A percentile compares a stretch with the other conserved stretches of the same genome.
Evolutionary conservation across 2,329 filamentous ascomycete genomes (phyloP).

Genomic region (Fusarium sp.): DNA sequence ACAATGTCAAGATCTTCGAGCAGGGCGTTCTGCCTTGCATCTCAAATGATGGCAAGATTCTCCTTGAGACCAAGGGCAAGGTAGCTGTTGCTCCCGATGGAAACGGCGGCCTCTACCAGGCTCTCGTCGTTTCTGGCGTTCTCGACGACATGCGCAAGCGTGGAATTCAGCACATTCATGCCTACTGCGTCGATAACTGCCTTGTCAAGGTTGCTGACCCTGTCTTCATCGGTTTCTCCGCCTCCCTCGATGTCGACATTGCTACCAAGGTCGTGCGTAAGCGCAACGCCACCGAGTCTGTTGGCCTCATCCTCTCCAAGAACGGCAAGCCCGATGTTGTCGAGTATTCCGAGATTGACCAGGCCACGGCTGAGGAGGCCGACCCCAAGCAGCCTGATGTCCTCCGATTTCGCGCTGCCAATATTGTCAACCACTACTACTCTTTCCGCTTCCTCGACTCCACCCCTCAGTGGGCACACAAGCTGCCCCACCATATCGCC

Average conservation of each 20-base stretch:
- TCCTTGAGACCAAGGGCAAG: slow-evolving; percentile 91
- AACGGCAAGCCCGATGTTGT: slow-evolving; percentile 98
- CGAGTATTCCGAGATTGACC: slow-evolving; percentile 97
- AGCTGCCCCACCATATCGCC: slow-evolving; percentile 94
- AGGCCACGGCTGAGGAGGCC: slow-evolving; percentile 88
- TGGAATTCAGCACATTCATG: slow-evolving; percentile 94
- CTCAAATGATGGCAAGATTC: slow-evolving; percentile 96
- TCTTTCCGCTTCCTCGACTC: slow-evolving; percentile 92
- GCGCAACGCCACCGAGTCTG: slow-evolving; percentile 95
- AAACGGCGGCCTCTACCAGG: slow-evolving; percentile 97
- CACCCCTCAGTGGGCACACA: slow-evolving; percentile 88
- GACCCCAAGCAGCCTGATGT: slow-evolving; percentile 85
- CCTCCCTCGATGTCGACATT: slow-evolving; percentile 90
- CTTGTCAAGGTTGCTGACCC: slow-evolving; percentile 99
- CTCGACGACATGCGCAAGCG: slow-evolving; percentile 90
- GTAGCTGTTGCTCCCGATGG: slow-evolving; percentile 97
- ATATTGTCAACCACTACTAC: slow-evolving; percentile 99
- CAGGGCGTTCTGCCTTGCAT: slow-evolving; percentile 98
- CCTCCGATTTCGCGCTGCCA: slow-evolving; percentile 96
- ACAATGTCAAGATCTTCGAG: slow-evolving; percentile 94
- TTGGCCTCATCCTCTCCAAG: slow-evolving; percentile 94
- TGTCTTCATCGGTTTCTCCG: slow-evolving; percentile 93
- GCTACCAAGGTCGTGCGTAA: slow-evolving; percentile 99
- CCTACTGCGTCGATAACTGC: slow-evolving; percentile 99
- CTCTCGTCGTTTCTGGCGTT: slow-evolving; percentile 84